Evolutionary conservation across 2,329 filamentous ascomycete genomes (phyloP).

Genomic region (Aspergillus jensenii): DNA sequence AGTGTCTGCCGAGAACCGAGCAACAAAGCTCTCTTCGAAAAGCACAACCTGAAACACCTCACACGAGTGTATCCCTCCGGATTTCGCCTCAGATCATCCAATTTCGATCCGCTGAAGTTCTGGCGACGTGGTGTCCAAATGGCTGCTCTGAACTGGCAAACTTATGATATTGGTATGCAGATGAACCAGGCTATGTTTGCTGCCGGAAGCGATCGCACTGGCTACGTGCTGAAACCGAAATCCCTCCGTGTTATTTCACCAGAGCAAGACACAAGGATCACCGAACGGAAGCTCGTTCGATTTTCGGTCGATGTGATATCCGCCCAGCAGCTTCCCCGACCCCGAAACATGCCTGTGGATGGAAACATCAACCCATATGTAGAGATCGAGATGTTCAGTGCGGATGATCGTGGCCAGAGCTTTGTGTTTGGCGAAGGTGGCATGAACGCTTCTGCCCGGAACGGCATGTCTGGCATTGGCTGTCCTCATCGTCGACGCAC

Average conservation of each 20-base stretch:
- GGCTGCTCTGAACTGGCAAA: conserved; percentile 98
- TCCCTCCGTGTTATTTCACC: conserved; percentile 61
- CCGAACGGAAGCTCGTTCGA: conserved; percentile 76
- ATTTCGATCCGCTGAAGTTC: conserved; percentile 90
- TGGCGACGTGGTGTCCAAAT: conserved; percentile 97
- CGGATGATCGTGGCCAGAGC: conserved; percentile 84
- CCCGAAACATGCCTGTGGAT: conserved; percentile 68
- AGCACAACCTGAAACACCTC: conserved; percentile 86
- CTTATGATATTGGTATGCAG: conserved; percentile 92
- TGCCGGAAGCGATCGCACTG: conserved; percentile 78
- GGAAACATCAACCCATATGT: conserved; percentile 87
- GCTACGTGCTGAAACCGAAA: conserved; percentile 90
- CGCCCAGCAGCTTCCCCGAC: conserved; percentile 88
- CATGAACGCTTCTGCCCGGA: conserved; percentile 63
- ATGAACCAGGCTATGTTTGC: conserved; percentile 98
- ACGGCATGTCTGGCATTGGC: conserved; percentile 65
- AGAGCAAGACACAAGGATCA: conserved; percentile 52
- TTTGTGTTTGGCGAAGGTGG: conserved; percentile 66
- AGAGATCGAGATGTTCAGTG: conserved; percentile 90
- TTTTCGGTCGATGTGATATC: conserved; percentile 90
- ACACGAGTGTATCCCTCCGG: conserved; percentile 93
- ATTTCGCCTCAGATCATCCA: conserved; percentile 79
- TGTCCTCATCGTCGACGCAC: conserved; percentile 77
- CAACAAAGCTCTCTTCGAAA: conserved; percentile 74
- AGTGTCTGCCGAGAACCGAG: conserved; percentile 74